Evolutionary conservation across 441 rosid species (phyloP), one percentile per base, ranked within the genome.

Genomic region (Theobroma grandiflorum): DNA sequence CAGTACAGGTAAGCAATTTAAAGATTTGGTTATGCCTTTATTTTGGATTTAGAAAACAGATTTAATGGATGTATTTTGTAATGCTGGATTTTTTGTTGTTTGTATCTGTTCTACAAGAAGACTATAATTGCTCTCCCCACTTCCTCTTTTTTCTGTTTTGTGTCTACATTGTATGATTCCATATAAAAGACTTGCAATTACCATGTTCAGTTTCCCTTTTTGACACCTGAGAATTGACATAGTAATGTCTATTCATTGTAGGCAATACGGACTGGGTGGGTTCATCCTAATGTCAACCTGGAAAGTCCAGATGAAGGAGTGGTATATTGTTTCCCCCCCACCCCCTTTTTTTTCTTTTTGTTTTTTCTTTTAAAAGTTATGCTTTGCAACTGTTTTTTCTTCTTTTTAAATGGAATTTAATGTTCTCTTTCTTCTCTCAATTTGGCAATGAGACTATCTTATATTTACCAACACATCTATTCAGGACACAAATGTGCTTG

Each of bases 221-320:
- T 70, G 6, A 31, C 8, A 37, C 12, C 62, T 35, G 47, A 72
- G 61, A 62, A 33, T 33, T 35, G 10, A 26, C 66, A 11, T 58
- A 50, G 69, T 80, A 49, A 69, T 78, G 38, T 74, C 74, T 78
- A 67, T 52, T 58, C 55, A 71, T 55, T 74, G 49, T 85, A 97
- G 99, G 99, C 99, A 78, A 97, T 97, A 89, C 85, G 88, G 74
- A 97, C 98, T 8, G 98, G 99, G 71, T 97, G 99, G 99, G 87
- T 97, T 82, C 99, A 97, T 89, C 99, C 99, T 78, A 97, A 97
- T 87, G 85, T 97, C 87, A 97, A 97, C 85, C 90, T 97, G 63
- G 99, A 97, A 84, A 88, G 86, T 82, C 98, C 99, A 63, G 99
- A 93, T 69, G 78, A 79, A 77, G 94, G 90, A 85, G 93, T 97